These are phyloP conservation scores for Diplodia corticola DNA, from an alignment of 2,329 filamentous ascomycete species.

Conservation along the genomic window DNA sequence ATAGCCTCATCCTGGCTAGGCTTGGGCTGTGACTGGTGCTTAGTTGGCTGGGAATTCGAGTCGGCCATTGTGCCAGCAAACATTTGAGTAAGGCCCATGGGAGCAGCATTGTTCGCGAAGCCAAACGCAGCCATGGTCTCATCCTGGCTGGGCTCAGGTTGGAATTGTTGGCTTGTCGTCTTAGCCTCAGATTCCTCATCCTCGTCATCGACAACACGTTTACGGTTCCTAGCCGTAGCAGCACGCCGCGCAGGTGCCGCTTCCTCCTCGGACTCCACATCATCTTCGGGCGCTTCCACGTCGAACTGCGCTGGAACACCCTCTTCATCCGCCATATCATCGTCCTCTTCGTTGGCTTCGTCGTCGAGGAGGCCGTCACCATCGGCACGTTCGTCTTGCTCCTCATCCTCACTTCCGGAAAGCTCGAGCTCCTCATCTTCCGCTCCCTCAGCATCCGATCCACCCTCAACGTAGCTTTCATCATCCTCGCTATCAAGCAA, in stretches of 20 bases:
- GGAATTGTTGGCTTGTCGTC: constrained; percentile 8
- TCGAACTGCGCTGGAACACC: constrained; percentile 59
- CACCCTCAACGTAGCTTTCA: constrained; percentile 48
- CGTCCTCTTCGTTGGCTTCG: constrained; percentile 40
- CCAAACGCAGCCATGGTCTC: constrained; percentile 42
- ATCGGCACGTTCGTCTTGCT: constrained; percentile 36
- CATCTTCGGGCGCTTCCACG: neutral
- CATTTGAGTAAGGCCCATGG: constrained; percentile 79
- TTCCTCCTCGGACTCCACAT: neutral
- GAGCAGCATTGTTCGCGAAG: constrained; percentile 40
- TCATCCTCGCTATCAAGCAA: constrained; percentile 58
- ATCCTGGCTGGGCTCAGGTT: constrained; percentile 27
- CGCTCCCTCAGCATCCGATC: constrained; percentile 37
- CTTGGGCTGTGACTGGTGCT: too few relatives aligned
- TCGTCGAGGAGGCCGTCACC: constrained; percentile 40
- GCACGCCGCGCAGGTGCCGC: neutral
- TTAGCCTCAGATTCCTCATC: constrained; percentile 26
- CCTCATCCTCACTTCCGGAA: constrained; percentile 48
- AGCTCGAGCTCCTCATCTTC: constrained; percentile 37
- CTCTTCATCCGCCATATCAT: constrained; percentile 39
- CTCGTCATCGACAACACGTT: constrained; percentile 31
- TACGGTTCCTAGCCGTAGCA: neutral
- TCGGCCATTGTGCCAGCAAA: constrained; percentile 87
- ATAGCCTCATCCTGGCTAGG: constrained; percentile 30
- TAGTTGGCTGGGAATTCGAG: constrained; percentile 40